A percentile compares a stretch with the other conserved stretches of the same genome.
phyloP scores from a whole-genome alignment of 148 eudicot species.

The Tetragonia tetragonoides region DNA sequence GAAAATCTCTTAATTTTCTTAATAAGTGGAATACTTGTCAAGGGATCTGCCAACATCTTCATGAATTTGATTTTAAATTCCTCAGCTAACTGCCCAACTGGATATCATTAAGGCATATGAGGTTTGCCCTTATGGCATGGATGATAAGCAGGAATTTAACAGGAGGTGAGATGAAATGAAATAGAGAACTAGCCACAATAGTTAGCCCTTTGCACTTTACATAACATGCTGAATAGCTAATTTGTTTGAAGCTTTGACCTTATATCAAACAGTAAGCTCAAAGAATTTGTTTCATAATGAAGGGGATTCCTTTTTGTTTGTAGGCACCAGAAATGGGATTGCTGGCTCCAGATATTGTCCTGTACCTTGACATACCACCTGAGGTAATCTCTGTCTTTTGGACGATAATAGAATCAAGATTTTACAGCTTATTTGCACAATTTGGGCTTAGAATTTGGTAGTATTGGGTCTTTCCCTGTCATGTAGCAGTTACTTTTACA shows the following conservation, averaged over 20 bases:
- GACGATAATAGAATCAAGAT: no score
- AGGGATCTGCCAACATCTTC: no score
- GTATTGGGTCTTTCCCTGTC: no score
- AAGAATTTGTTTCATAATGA: background rate
- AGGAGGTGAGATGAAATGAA: background rate
- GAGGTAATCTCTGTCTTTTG: no score
- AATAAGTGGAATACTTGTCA: no score
- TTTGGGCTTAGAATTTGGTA: no score
- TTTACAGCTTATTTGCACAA: no score
- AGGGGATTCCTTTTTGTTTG: constrained; percentile 9
- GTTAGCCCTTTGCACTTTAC: background rate
- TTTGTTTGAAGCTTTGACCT: background rate
- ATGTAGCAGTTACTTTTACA: no score
- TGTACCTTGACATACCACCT: constrained; percentile 89
- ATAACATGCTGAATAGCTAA: background rate
- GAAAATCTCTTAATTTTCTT: no score
- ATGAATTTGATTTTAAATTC: no score
- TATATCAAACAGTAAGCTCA: background rate
- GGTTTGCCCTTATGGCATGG: background rate
- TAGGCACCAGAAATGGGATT: constrained; percentile 93
- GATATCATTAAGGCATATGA: no score
- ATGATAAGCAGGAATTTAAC: background rate
- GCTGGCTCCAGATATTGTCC: constrained; percentile 88
- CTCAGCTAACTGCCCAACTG: no score
- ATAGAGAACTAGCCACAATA: background rate